phyloP scores from a whole-genome alignment of 2,329 filamentous ascomycete species.

The Aspergillus sp. region DNA sequence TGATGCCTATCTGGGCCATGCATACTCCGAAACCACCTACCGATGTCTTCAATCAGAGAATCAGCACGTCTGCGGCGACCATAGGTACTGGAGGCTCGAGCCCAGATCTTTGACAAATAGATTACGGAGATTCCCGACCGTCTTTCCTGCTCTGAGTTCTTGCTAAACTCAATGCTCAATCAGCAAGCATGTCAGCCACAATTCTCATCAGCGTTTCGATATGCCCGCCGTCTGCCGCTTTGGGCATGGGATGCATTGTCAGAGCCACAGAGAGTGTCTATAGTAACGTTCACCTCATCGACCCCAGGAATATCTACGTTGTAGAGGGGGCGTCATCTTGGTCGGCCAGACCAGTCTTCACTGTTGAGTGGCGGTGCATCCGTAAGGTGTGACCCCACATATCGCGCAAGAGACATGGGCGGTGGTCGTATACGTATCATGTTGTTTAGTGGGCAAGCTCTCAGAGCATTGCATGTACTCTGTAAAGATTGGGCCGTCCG shows the following conservation, averaged over 20 bases:
- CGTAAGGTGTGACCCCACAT: background rate
- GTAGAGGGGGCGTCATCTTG: background rate
- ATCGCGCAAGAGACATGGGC: background rate
- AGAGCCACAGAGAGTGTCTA: background rate
- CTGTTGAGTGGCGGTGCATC: conserved; percentile 6
- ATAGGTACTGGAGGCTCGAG: background rate
- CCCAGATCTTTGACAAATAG: too few species aligned
- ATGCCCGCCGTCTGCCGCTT: background rate
- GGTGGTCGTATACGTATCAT: background rate
- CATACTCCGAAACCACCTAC: background rate
- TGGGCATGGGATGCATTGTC: background rate
- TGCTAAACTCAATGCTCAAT: background rate
- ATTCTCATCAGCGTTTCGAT: background rate
- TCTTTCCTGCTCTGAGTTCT: background rate
- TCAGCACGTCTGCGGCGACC: background rate
- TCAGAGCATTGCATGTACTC: background rate
- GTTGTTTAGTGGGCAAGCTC: background rate
- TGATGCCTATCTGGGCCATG: conserved; percentile 8
- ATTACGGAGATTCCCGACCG: background rate
- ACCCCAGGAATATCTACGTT: background rate
- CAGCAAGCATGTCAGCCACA: background rate
- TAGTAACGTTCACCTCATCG: background rate
- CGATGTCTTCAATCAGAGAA: background rate
- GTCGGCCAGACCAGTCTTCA: background rate
- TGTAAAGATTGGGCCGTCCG: background rate